Base-by-base conservation (phyloP, 2,329 filamentous ascomycete genomes). In the Pseudogymnoascus sp. region DNA sequence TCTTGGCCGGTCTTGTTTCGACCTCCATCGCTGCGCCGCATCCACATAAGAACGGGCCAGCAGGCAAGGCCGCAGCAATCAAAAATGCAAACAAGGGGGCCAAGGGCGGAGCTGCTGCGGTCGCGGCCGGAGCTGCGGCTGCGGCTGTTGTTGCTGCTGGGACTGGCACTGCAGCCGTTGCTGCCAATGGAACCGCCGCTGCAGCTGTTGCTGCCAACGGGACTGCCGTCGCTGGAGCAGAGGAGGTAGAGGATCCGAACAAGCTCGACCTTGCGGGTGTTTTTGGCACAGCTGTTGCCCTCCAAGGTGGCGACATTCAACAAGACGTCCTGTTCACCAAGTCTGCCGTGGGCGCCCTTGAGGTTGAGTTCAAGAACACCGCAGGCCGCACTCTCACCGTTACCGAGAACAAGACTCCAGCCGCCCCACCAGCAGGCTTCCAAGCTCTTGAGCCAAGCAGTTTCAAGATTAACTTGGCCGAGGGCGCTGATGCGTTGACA, bases 301-400 rank as follows among this genome's bases (percentile, higher is more conserved):
- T 77, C 0, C 65, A 66, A 3, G 75, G 74, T 14, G 73, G 73
- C 21, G 67, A 74, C 43, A 63, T 74, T 65, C 73, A 76, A 68
- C 71, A 70, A 21, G 76, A 77, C 60, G 70, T 69, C 0, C 23
- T 70, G 2, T 77, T 73, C 62, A 75, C 76, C 1, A 71, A 57
- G 51, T 57, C 51, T 57, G 65, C 65, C 36, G 74, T 73, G 61
- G 76, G 75, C n/a, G 64, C 65, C 14, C 71, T 79, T 61, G 77
- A 79, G 63, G 69, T 77, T 64, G 77, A 79, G 67, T 76, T 78
- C 68, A 71, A 76, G 64, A 76, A 76, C 65, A 51, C 70, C 1
- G 68, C 69, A 6, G 74, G 68, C 41, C 71, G 73, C n/a, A 71
- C 67, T n/a, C 69, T 78, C 7, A 73, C 70, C 41, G 77, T 78